Evolutionary conservation across 176 grass and related monocot genomes (phyloP).

Genomic region (Hyparrhenia diplandra): DNA sequence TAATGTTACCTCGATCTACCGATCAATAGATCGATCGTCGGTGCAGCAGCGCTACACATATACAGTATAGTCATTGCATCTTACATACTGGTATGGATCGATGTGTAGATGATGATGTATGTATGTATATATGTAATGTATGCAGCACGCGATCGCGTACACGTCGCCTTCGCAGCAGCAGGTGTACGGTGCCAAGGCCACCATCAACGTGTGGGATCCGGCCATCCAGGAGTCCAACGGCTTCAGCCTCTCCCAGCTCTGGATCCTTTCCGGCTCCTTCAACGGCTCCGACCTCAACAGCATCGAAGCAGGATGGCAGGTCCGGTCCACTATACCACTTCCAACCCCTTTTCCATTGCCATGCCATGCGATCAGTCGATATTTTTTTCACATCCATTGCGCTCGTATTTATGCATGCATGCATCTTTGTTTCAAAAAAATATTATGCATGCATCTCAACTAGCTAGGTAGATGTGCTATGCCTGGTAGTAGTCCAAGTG

Average conservation of each 20-base stretch:
- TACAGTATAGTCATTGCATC: too few relatives aligned
- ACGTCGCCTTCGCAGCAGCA: conserved; percentile 26
- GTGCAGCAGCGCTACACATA: too few relatives aligned
- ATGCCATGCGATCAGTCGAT: too few relatives aligned
- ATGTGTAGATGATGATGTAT: background rate
- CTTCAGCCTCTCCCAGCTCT: conserved; percentile 95
- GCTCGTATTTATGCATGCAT: too few relatives aligned
- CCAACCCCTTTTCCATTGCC: background rate
- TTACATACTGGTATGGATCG: too few relatives aligned
- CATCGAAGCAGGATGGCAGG: conserved; percentile 99
- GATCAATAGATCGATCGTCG: background rate
- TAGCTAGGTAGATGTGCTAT: too few relatives aligned
- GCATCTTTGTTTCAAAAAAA: too few relatives aligned
- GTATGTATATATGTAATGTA: too few relatives aligned
- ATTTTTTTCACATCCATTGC: too few relatives aligned
- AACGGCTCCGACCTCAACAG: conserved; percentile 99
- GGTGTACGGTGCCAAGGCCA: conserved; percentile 80
- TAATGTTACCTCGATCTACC: too few relatives aligned
- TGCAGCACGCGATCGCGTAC: conserved; percentile 98
- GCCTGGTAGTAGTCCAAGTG: too few relatives aligned
- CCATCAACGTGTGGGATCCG: conserved; percentile 95
- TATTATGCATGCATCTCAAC: too few relatives aligned
- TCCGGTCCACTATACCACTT: background rate
- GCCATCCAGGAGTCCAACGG: conserved; percentile 61
- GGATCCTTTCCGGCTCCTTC: conserved; percentile 96